Evolutionary conservation across 495 filamentous ascomycete species (phyloP), one percentile per base, ranked within the genome.

Genomic region (Parathielavia hyrcaniae): DNA sequence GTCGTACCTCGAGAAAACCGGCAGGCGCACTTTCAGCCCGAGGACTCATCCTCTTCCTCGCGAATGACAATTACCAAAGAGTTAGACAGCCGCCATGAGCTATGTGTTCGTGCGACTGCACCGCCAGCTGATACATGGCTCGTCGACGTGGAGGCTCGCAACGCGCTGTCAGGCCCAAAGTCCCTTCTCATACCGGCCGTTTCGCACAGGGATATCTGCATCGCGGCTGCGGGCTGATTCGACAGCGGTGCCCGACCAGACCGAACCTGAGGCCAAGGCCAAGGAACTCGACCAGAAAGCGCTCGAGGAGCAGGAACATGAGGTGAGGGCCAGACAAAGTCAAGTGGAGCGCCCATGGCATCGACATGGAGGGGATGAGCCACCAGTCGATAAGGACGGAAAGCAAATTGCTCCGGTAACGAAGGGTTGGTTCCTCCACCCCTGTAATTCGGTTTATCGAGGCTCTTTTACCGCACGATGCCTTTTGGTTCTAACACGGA

Each of bases 391-490:
- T 59, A 69, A 77, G 10, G 14, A 64, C 0, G 64, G 62, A 35
- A 58, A 68, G 50, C 68, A 71, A 53, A 71, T 77, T 50, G 75
- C 80, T 17, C 77, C 80, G 13, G 82, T 86, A 77, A 83, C 77
- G 0, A 85, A 86, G 70, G 88, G 86, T 86, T 69, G 14, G 50
- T 45, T n/a, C n/a, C n/a, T n/a, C n/a, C n/a, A n/a, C n/a, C n/a
- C n/a, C n/a, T n/a, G n/a, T n/a, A n/a, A n/a, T n/a, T n/a, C n/a
- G n/a, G n/a, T n/a, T n/a, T n/a, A n/a, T n/a, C n/a, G n/a, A n/a
- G n/a, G n/a, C n/a, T n/a, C n/a, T n/a, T n/a, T n/a, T n/a, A n/a
- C n/a, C n/a, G n/a, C n/a, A n/a, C n/a, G n/a, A n/a, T n/a, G n/a
- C n/a, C 14, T 39, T n/a, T 0, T 22, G 2, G 2, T 20, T 1